Percentiles rank a stretch among this genome's conserved stretches.
These are phyloP conservation scores for Ogataea naganishii DNA, from an alignment of 805 yeast genomes.

Conservation along the genomic window DNA sequence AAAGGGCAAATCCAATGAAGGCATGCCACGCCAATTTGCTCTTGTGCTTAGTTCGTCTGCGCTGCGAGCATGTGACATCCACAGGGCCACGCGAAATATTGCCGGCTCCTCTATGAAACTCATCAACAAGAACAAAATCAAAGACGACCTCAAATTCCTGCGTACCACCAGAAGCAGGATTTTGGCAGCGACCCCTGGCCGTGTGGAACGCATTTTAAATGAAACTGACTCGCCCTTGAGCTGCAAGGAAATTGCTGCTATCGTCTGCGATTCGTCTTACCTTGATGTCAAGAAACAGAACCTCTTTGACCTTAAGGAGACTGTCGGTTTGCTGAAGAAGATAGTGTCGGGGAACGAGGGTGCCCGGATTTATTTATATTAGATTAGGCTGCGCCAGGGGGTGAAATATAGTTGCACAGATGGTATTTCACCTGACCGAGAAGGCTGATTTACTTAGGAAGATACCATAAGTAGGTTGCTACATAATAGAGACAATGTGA, in stretches of 20 bases:
- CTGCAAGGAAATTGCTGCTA: slow-evolving; percentile 36
- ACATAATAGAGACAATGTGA: too few relatives aligned
- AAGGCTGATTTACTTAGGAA: too few relatives aligned
- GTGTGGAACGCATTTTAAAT: slow-evolving; percentile 39
- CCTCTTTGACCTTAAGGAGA: slow-evolving; percentile 50
- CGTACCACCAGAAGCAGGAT: slow-evolving; percentile 37
- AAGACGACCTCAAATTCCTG: slow-evolving; percentile 47
- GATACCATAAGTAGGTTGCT: too few relatives aligned
- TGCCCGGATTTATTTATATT: slow-evolving; percentile 46
- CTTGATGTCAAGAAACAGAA: slow-evolving; percentile 53
- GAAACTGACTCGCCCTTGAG: slow-evolving; percentile 32
- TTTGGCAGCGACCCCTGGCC: slow-evolving; percentile 57
- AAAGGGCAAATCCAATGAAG: slow-evolving; percentile 16
- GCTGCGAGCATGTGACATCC: slow-evolving; percentile 78
- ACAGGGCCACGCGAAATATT: slow-evolving; percentile 46
- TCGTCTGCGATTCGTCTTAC: slow-evolving; percentile 53
- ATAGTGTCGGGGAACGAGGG: slow-evolving; percentile 27
- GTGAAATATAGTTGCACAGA: too few relatives aligned
- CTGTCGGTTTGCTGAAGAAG: slow-evolving; percentile 29
- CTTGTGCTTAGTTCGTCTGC: slow-evolving; percentile 67
- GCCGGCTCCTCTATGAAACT: slow-evolving; percentile 50
- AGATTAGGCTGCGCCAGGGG: too few relatives aligned
- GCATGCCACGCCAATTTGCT: slow-evolving; percentile 31
- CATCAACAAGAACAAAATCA: slow-evolving; percentile 65
- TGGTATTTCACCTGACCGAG: too few relatives aligned